Conservation (phyloP, 2,329 filamentous ascomycete species). For the Hymenoscyphus fraxineus region DNA sequence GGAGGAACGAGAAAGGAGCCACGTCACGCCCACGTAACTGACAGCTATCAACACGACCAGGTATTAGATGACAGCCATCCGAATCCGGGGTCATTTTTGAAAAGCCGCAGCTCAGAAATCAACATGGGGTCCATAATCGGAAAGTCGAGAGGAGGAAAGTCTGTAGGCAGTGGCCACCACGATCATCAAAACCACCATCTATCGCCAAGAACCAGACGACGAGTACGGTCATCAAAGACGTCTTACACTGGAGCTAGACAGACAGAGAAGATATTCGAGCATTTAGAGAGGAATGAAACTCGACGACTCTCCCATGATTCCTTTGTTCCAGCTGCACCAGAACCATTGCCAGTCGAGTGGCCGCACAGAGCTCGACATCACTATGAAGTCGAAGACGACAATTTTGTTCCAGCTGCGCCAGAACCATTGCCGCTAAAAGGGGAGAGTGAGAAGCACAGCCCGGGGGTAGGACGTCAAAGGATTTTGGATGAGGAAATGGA, state of each 20-base stretch:
- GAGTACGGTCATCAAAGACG: background rate
- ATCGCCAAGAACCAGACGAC: background rate
- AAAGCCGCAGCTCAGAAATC: background rate
- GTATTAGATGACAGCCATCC: too few species aligned
- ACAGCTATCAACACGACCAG: too few species aligned
- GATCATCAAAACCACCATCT: too few species aligned
- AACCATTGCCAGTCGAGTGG: background rate
- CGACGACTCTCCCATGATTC: background rate
- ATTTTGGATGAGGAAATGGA: background rate
- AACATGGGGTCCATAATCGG: background rate
- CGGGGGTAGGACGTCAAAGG: background rate
- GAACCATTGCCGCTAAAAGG: background rate
- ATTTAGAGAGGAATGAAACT: background rate
- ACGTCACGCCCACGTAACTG: too few species aligned
- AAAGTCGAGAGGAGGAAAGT: background rate
- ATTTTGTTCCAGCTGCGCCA: background rate
- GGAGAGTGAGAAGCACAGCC: background rate
- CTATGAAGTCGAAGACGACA: background rate
- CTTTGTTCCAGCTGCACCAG: background rate
- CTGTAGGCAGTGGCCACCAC: background rate
- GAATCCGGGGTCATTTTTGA: background rate
- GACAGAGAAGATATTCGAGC: background rate
- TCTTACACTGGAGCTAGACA: background rate
- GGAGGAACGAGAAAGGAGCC: too few species aligned
- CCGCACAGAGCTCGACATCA: background rate